These are phyloP conservation scores for Podaxis sp. DNA, from an alignment of 768 basidiomycete genomes.

Conservation along the genomic window DNA sequence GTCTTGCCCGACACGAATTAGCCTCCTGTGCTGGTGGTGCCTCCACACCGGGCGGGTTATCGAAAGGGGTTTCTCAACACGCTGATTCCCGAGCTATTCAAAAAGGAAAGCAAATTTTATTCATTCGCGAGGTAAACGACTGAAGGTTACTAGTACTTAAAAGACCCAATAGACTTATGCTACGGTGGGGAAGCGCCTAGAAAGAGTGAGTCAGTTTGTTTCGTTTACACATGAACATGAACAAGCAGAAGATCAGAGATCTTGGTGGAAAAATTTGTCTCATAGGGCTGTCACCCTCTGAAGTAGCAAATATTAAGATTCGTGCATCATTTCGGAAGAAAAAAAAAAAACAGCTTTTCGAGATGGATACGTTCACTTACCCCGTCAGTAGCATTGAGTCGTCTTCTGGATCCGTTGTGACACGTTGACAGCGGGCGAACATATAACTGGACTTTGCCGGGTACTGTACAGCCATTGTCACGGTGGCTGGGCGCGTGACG, in stretches of 20 bases:
- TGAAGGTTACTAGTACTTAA: background rate
- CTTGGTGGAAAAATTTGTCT: slow-evolving; percentile 74
- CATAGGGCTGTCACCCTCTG: slow-evolving; percentile 67
- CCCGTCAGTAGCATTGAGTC: background rate
- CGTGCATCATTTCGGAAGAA: slow-evolving; percentile 33
- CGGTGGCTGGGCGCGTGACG: slow-evolving; percentile 59
- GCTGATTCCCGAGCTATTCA: background rate
- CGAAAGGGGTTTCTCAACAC: background rate
- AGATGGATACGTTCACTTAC: background rate
- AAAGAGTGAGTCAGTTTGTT: background rate
- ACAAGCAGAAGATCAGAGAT: slow-evolving; percentile 58
- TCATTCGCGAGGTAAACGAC: background rate
- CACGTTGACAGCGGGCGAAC: background rate
- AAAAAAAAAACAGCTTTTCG: background rate
- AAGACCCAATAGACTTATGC: background rate
- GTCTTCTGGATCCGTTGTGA: background rate
- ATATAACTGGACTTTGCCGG: slow-evolving; percentile 27
- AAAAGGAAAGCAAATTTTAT: slow-evolving; percentile 5
- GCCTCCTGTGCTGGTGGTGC: too few species aligned
- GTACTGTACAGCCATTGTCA: slow-evolving; percentile 61
- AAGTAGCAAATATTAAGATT: slow-evolving; percentile 83
- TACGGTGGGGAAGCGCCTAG: background rate
- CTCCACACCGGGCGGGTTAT: background rate
- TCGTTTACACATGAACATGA: background rate
- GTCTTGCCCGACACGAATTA: background rate